These are phyloP conservation scores for Heliosperma pusillum DNA, from an alignment of 148 eudicot species.

Conservation along the genomic window DNA sequence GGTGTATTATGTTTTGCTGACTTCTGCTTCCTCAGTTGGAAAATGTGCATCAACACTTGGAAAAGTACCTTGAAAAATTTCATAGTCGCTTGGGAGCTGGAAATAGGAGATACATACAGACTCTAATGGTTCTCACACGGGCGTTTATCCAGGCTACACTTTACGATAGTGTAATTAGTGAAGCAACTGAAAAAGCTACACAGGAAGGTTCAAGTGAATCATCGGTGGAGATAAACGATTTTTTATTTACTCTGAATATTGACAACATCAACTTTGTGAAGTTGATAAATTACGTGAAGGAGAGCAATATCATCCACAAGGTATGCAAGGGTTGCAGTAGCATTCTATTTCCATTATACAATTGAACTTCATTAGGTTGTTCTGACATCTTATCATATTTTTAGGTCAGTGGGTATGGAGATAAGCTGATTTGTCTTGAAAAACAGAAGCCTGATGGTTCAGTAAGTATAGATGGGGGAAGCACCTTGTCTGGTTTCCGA, in stretches of 20 bases:
- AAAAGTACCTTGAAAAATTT: slow-evolving; percentile 62
- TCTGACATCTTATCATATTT: slow-evolving; percentile 12
- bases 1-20: background rate
- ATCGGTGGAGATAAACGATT: slow-evolving; percentile 76
- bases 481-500: slow-evolving; percentile 70
- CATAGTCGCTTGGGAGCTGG: slow-evolving; percentile 82
- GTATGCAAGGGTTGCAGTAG: slow-evolving; percentile 26
- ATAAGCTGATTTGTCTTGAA: slow-evolving; percentile 43
- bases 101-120: slow-evolving; percentile 89
- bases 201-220: slow-evolving; percentile 38
- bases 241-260: slow-evolving; percentile 75
- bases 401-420: slow-evolving; percentile 93
- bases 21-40: slow-evolving; percentile 52
- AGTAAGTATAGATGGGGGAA: slow-evolving; percentile 39
- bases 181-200: slow-evolving; percentile 32
- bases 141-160: slow-evolving; percentile 60
- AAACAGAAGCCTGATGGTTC: slow-evolving; percentile 30
- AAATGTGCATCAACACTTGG: slow-evolving; percentile 55
- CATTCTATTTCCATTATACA: background rate
- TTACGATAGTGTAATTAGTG: slow-evolving; percentile 21
- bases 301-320: slow-evolving; percentile 92
- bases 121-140: slow-evolving; percentile 59
- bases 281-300: slow-evolving; percentile 68
- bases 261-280: slow-evolving; percentile 93
- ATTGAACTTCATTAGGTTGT: background rate